These are phyloP conservation scores for Penicillium sp. DNA, from an alignment of 2,329 filamentous ascomycete species.

Conservation along the genomic window DNA sequence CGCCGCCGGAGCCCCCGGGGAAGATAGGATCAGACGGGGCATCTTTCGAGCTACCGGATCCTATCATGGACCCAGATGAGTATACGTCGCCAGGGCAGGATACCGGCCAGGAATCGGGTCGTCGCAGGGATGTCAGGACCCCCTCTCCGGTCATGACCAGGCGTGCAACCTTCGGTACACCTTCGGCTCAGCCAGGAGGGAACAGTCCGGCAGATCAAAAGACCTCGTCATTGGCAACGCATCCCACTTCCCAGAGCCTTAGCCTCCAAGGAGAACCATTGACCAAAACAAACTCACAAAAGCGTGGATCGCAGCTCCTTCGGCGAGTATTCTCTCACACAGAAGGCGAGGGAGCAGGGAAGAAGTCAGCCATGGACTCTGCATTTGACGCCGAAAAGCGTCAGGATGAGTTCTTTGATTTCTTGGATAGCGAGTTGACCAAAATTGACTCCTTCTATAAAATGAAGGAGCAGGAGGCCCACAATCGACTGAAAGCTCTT, in stretches of 20 bases:
- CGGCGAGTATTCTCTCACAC: slow-evolving; percentile 42
- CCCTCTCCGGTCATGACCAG: slow-evolving; percentile 28
- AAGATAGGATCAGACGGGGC: slow-evolving; percentile 40
- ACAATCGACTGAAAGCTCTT: slow-evolving; percentile 66
- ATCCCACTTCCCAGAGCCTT: slow-evolving; percentile 11
- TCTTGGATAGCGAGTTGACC: slow-evolving; percentile 78
- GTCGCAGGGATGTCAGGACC: slow-evolving; percentile 19
- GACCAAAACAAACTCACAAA: slow-evolving; percentile 27
- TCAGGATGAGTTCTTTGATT: slow-evolving; percentile 82
- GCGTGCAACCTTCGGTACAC: slow-evolving; percentile 7
- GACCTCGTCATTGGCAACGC: slow-evolving; percentile 1
- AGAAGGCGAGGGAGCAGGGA: slow-evolving; percentile 41
- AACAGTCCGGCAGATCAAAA: slow-evolving; percentile 6
- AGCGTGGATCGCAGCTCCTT: slow-evolving; percentile 34
- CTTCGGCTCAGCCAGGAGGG: slow-evolving; percentile 1
- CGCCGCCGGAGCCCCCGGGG: slow-evolving; percentile 44
- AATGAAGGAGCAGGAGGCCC: slow-evolving; percentile 82
- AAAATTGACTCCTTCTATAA: slow-evolving; percentile 93
- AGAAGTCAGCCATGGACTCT: slow-evolving; percentile 55
- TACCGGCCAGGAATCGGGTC: slow-evolving; percentile 17
- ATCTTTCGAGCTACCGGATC: slow-evolving; percentile 61
- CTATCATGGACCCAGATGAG: slow-evolving; percentile 53
- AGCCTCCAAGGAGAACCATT: slow-evolving; percentile 17
- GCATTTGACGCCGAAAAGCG: slow-evolving; percentile 67
- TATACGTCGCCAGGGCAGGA: slow-evolving; percentile 17